Evolutionary conservation across 2,329 filamentous ascomycete genomes (phyloP), one percentile per base, ranked within the genome.

Genomic region (Penicillium sumatraense): DNA sequence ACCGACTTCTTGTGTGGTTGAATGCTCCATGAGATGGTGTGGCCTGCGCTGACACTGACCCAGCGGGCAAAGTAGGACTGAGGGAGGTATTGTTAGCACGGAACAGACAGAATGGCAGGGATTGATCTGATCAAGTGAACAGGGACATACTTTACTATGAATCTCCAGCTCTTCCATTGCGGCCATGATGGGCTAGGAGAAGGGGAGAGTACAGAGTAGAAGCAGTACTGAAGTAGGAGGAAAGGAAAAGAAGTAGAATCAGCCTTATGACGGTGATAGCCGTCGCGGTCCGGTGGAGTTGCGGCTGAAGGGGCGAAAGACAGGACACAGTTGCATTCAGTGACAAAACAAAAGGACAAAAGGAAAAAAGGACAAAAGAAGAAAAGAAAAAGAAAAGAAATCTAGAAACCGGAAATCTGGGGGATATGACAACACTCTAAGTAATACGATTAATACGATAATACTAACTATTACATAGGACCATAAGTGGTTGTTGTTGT

Each of bases 1-100:
- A 99, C 89, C 56, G 93, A 97, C 78, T 97, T 98, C 80, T 96
- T 98, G 75, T 98, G 92, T 40, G 95, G 95, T 72, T 98, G 93
- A 35, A 99, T 86, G 69, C 91, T 97, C 95, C 95, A 99, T 14
- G 93, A 96, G 67, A 99, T 92, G 48, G 93, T 96, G 74, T 96
- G 89, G 51, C 89, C 89, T 61, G 91, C 88, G 53, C 92, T 88
- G 65, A 97, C 93, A 72, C 91, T 89, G 65, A 97, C 90, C 93
- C 95, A 99, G 70, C 95, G 91, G 54, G 99, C 91, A 66, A 99
- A 92, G 78, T 99, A 99, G 61, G 92, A 96, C 95, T 98, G 65
- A 53, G 58, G 23, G 45, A 16, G 59, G 61, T 59, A 33, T 16
- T 58, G 56, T 13, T 9, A 27, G 38, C 5, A 24, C 38, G 11